These are phyloP conservation scores for Picochlorum sp. DNA, from an alignment of 139 green algal species.

Conservation along the genomic window DNA sequence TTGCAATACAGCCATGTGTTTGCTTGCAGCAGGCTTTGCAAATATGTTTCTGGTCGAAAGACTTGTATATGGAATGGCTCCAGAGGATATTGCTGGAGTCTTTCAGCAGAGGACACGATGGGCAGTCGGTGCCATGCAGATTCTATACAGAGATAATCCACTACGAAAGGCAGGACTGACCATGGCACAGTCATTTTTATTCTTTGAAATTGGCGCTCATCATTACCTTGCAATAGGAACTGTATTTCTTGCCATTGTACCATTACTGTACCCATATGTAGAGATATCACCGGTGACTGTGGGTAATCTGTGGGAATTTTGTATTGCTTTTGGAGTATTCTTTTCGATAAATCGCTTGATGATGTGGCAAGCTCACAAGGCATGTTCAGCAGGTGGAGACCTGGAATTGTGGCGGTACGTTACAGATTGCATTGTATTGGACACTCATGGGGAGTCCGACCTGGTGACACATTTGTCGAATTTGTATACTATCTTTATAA, in stretches of 20 bases:
- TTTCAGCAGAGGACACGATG: not conserved
- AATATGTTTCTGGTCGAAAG: not conserved
- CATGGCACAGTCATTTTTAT: not conserved
- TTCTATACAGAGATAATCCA: not conserved
- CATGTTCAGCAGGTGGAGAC: not conserved
- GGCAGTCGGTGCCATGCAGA: not conserved
- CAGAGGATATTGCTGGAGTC: not conserved
- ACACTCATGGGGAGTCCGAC: too few species aligned
- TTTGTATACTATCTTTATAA: too few species aligned
- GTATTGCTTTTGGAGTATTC: not conserved
- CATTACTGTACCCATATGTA: not conserved
- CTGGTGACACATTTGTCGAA: too few species aligned
- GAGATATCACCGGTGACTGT: not conserved
- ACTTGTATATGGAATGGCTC: not conserved
- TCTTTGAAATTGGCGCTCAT: not conserved
- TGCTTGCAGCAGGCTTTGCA: not conserved
- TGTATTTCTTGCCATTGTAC: not conserved
- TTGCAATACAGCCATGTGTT: not conserved
- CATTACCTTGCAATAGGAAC: not conserved
- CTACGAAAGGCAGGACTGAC: not conserved
- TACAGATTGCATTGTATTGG: too few species aligned
- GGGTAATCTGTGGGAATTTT: not conserved
- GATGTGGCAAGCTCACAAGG: not conserved
- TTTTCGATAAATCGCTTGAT: not conserved
- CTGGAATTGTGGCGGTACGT: not conserved